Evolutionary conservation across 2,329 filamentous ascomycete species (phyloP), one percentile per base, ranked within the genome.

Genomic region (Blumeria hordei): DNA sequence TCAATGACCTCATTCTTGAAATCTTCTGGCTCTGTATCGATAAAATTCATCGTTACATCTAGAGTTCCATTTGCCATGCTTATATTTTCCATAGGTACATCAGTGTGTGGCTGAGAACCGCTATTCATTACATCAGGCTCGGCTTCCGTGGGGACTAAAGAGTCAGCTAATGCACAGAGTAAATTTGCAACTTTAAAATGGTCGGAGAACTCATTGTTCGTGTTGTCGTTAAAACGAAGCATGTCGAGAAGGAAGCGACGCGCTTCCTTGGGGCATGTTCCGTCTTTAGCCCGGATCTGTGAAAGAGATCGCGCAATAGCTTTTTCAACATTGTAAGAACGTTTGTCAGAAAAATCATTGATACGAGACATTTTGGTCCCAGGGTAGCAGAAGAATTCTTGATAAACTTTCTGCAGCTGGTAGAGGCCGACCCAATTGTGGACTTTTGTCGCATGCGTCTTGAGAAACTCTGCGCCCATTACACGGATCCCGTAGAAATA

Each of bases 401-500:
- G 81, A 64, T 93, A 98, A 0, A 85, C 81, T 64, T 83, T 88
- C 66, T 86, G 79, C 2, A 98, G 75, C 66, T 96, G 90, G 55
- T 78, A 81, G 58, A 90, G 72, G 1, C 92, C 90, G 39, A 93
- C 78, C 74, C 83, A 85, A 54, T 83, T 75, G 33, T 80, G 70
- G 55, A 81, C 77, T 56, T 81, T 75, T 54, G 76, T 81, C 41
- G 85, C 83, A 64, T 93, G 87, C 54, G 79, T 80, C 7, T 85
- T 79, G 36, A 98, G 71, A 51, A 83, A 81, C 54, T 83, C 74
- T 1, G 87, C 85, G 7, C 92, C 92, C 72, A 92, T 82, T 4
- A 81, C 81, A 21, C 92, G 82, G 61, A 98, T 90, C 8, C 88
- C 90, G 65, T 95, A 82, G 64, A 92, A 98, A 67, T 98, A 98